Evolutionary conservation across 2,329 filamentous ascomycete species (phyloP).

Genomic region (Neofusicoccum parvum): DNA sequence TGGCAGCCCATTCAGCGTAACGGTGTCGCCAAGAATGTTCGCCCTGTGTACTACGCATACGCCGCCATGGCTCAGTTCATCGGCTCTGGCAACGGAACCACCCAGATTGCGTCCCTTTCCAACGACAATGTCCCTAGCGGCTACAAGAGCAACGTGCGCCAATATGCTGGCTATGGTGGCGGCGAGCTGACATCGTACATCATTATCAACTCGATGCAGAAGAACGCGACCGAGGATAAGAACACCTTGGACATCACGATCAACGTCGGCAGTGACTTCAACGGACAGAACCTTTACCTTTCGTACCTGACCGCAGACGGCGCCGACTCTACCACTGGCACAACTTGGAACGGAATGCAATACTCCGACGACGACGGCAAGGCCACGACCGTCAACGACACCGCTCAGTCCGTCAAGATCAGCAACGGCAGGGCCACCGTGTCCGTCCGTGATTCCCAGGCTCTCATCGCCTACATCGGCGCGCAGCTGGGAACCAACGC

Average conservation of each 20-base stretch:
- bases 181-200: conserved; percentile 46
- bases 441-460: conserved; percentile 47
- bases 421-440: conserved; percentile 37
- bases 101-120: conserved; percentile 44
- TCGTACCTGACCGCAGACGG: conserved; percentile 52
- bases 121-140: conserved; percentile 33
- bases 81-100: conserved; percentile 49
- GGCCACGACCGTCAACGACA: conserved; percentile 38
- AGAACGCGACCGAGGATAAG: conserved; percentile 46
- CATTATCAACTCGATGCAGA: conserved; percentile 50
- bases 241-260: conserved; percentile 45
- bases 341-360: conserved; percentile 52
- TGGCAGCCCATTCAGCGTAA: conserved; percentile 51
- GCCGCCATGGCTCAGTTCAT: conserved; percentile 55
- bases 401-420: conserved; percentile 35
- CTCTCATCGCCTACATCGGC: conserved; percentile 51
- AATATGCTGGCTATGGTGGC: conserved; percentile 51
- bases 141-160: conserved; percentile 47
- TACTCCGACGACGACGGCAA: conserved; percentile 47
- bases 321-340: conserved; percentile 45
- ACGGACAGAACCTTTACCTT: conserved; percentile 48
- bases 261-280: conserved; percentile 36
- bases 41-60: conserved; percentile 54
- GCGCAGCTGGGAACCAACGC: conserved; percentile 38
- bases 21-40: conserved; percentile 38